Evolutionary conservation across 2,329 filamentous ascomycete genomes (phyloP), one percentile per base, ranked within the genome.

Genomic region (Epicoccum sorghinum): DNA sequence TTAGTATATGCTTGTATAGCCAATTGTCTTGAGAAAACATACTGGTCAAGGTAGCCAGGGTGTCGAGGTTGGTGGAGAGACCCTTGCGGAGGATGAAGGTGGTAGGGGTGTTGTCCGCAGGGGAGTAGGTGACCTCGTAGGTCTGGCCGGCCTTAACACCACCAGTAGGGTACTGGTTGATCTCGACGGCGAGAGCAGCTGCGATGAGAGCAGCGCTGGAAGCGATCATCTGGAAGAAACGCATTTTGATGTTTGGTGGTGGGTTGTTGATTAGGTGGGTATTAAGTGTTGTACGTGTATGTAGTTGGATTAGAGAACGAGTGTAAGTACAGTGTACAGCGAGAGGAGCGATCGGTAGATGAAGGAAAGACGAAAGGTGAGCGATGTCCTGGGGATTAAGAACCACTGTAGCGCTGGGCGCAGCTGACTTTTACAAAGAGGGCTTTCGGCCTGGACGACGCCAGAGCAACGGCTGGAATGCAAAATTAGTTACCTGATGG

Each of bases 71-170:
- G 47, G 63, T 71, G 2, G 80, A 70, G 14, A 70, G 54, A 40
- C 85, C 85, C 71, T 83, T 78, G 60, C 82, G 79, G 38, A 88
- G 78, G 49, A 78, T 79, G 61, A 88, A 80, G 36, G 80, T 85
- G 33, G 82, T 81, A 6, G 81, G 78, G 74, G 62, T 58, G 54
- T 62, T 61, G 53, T 73, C 68, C 49, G 76, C 72, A 41, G 75
- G 77, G 52, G 79, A 66, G 79, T 81, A 85, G 47, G 74, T 79
- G 44, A 85, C 67, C 12, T 72, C 79, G 57, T 77, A 74, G 25
- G 77, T 74, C 63, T 82, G 66, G 42, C 84, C 84, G 48, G 79
- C 78, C 43, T 75, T 66, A 47, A 85, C 73, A 42, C 75, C 68
- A 27, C 70, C 69, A 8, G 82, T 81, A 63, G 81, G 80, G 38